phyloP scores from a whole-genome alignment of 352 stramenopile species.

The Pelagophyceae sp. region DNA sequence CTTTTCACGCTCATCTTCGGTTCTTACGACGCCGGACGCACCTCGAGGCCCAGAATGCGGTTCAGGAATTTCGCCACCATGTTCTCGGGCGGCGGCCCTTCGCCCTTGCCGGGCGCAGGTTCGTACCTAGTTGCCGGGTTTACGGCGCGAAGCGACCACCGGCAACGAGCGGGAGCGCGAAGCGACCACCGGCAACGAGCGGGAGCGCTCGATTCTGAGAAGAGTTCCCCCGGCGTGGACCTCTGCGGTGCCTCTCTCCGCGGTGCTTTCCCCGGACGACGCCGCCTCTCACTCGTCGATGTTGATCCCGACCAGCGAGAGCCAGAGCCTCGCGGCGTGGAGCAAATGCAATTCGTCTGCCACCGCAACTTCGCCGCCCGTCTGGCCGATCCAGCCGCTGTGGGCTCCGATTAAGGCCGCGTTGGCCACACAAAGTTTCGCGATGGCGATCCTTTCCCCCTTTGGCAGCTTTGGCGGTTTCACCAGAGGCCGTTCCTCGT shows the following conservation, averaged over 20 bases:
- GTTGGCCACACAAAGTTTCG: conserved; percentile 18
- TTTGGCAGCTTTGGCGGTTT: conserved; percentile 22
- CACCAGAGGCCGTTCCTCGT: conserved; percentile 20
- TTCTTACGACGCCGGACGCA: too few species aligned
- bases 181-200: too few species aligned
- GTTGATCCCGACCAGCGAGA: conserved; percentile 22
- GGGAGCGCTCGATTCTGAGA: too few species aligned
- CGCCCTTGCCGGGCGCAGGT: background rate
- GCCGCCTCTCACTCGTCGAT: conserved; percentile 2
- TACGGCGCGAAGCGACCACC: too few species aligned
- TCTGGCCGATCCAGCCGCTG: conserved; percentile 6
- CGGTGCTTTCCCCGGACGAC: too few species aligned
- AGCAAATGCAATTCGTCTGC: conserved; percentile 6
- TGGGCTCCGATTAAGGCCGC: background rate
- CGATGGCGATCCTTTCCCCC: background rate
- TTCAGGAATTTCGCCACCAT: conserved; percentile 36
- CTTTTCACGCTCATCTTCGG: too few species aligned
- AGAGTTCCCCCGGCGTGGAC: too few species aligned
- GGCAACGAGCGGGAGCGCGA: too few species aligned
- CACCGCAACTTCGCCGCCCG: background rate
- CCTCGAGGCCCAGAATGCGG: conserved; percentile 29
- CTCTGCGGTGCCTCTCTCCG: too few species aligned
- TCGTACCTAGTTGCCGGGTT: too few species aligned
- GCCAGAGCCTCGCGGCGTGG: conserved; percentile 7
- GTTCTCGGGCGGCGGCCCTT: background rate